Conservation (phyloP, 2,329 filamentous ascomycete species). For the Penicillium sp. region DNA sequence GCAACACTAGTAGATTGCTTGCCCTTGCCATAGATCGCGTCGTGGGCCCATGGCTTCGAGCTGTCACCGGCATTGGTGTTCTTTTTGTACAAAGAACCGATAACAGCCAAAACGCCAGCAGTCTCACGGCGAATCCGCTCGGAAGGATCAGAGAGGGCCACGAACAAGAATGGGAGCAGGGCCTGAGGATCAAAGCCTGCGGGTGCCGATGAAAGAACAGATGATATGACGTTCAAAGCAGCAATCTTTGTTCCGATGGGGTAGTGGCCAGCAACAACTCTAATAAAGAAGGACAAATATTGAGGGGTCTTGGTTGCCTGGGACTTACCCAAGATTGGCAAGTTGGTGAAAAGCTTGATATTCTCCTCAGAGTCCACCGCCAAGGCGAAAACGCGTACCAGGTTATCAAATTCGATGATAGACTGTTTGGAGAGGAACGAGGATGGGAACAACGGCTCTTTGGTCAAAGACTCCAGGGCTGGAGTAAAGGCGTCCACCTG, state of each 20-base stretch:
- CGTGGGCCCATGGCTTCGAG: constrained; percentile 58
- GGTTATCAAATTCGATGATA: constrained; percentile 38
- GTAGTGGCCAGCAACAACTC: constrained; percentile 70
- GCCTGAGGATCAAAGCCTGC: constrained; percentile 68
- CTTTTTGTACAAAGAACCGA: constrained; percentile 53
- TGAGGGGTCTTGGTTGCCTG: constrained; percentile 59
- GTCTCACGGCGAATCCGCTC: constrained; percentile 74
- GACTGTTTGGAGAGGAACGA: constrained; percentile 39
- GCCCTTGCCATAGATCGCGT: constrained; percentile 62
- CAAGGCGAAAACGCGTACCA: constrained; percentile 39
- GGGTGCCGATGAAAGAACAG: constrained; percentile 51
- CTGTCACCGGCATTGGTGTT: constrained; percentile 43
- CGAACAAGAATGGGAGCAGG: constrained; percentile 76
- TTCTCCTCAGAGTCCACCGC: constrained; percentile 32
- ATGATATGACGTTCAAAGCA: constrained; percentile 65
- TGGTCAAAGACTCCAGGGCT: constrained; percentile 34
- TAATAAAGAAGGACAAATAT: constrained; percentile 72
- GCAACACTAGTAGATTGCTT: constrained; percentile 49
- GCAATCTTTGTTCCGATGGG: constrained; percentile 66
- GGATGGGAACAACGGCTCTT: constrained; percentile 27
- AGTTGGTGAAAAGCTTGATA: constrained; percentile 34
- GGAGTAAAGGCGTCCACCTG: constrained; percentile 32
- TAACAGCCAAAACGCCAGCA: constrained; percentile 60
- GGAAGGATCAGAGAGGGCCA: constrained; percentile 71
- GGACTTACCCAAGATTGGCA: constrained; percentile 38